Evolutionary conservation across 495 filamentous ascomycete genomes (phyloP).

Genomic region (Neurospora intermedia): DNA sequence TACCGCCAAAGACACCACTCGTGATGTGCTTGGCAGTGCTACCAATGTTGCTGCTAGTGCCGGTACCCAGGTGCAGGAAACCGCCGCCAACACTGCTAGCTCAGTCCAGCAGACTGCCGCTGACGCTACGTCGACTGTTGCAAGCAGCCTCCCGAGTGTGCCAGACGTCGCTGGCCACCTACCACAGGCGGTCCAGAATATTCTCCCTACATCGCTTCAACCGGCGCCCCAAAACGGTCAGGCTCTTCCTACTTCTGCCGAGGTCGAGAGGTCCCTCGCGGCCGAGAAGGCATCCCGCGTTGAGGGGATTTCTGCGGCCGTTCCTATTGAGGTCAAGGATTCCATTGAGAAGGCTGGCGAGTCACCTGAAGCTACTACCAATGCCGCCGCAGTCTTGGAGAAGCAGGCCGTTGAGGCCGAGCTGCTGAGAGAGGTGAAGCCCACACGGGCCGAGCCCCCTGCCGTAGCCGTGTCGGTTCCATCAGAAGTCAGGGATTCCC

Average conservation of each 20-base stretch:
- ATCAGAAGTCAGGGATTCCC: conserved; percentile 60
- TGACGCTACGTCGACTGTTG: conserved; percentile 4
- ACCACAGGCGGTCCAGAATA: conserved; percentile 26
- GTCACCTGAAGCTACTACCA: conserved; percentile 60
- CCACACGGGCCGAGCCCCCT: conserved; percentile 1
- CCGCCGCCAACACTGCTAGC: conserved; percentile 6
- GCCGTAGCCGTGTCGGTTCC: conserved; percentile 48
- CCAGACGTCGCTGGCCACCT: conserved; percentile 19
- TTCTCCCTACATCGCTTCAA: conserved; percentile 18
- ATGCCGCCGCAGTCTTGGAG: conserved; percentile 56
- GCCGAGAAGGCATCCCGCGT: conserved; percentile 13
- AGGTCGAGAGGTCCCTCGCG: neutral
- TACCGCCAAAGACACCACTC: conserved; percentile 1
- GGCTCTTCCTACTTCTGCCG: neutral
- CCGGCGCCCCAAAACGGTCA: neutral
- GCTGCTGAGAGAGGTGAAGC: conserved; percentile 39
- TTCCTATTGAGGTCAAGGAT: conserved; percentile 64
- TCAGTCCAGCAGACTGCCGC: conserved; percentile 9
- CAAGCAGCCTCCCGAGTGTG: neutral
- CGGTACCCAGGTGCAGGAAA: conserved; percentile 5
- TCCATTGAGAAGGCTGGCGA: conserved; percentile 54
- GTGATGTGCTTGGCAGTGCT: conserved; percentile 3
- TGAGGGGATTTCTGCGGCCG: conserved; percentile 37
- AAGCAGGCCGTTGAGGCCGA: conserved; percentile 69
- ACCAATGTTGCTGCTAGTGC: conserved; percentile 4